Evolutionary conservation across 257 asterid species (phyloP).

Genomic region (Ilex aquifolium): DNA sequence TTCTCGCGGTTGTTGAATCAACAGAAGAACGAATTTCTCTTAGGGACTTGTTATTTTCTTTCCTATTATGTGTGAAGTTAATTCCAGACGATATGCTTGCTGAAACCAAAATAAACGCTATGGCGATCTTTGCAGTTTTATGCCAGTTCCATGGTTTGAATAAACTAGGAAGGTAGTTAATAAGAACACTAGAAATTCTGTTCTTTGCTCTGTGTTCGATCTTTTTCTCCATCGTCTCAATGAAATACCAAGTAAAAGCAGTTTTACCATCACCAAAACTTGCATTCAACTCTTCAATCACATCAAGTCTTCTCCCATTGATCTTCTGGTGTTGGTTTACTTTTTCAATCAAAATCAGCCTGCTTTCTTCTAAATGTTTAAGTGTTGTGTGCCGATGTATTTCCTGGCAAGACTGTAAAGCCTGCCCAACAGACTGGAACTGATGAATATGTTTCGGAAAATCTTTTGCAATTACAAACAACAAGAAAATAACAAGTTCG

Average conservation of each 20-base stretch:
- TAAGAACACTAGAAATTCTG: slow-evolving; percentile 13
- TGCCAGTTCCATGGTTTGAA: slow-evolving; percentile 23
- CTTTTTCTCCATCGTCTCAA: slow-evolving; percentile 5
- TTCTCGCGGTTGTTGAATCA: slow-evolving; percentile 1
- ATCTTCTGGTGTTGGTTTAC: slow-evolving; percentile 18
- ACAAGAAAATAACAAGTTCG: too few species aligned
- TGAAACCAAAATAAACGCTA: slow-evolving; percentile 29
- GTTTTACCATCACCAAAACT: slow-evolving; percentile 27
- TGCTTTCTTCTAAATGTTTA: slow-evolving; percentile 36
- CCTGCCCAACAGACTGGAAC: slow-evolving; percentile 18
- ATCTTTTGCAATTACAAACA: background rate
- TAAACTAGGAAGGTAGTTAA: slow-evolving; percentile 9
- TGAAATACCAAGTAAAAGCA: slow-evolving; percentile 17
- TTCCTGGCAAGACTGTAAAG: slow-evolving; percentile 17
- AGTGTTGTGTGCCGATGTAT: slow-evolving; percentile 28
- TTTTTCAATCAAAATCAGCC: slow-evolving; percentile 27
- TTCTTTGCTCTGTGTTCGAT: slow-evolving; percentile 4
- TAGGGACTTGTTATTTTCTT: slow-evolving; percentile 5
- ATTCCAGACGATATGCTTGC: slow-evolving; percentile 25
- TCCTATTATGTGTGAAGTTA: slow-evolving; percentile 14
- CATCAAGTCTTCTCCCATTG: slow-evolving; percentile 12
- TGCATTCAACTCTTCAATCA: slow-evolving; percentile 30
- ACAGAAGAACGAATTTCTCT: background rate
- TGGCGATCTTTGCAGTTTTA: slow-evolving; percentile 22
- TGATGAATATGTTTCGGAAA: background rate